Percentiles rank a stretch among this genome's conserved stretches.
Conservation (phyloP, 441 rosid species). For the Erodium trifolium region DNA sequence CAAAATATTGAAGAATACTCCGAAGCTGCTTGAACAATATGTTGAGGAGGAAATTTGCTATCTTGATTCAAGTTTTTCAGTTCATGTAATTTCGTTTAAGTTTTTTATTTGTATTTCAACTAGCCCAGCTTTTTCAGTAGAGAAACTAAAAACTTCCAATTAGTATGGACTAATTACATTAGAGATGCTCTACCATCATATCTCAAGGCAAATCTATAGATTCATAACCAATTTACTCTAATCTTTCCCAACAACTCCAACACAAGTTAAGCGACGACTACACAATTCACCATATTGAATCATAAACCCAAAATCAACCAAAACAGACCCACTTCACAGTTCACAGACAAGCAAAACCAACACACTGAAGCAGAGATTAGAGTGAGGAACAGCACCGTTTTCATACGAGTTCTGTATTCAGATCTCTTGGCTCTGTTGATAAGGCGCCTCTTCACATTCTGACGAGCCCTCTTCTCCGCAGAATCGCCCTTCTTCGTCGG, state of each 20-base stretch:
- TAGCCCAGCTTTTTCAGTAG: no score
- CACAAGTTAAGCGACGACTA: not conserved
- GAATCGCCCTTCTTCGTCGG: conserved; percentile 63
- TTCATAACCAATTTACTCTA: not conserved
- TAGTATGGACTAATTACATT: no score
- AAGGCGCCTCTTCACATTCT: conserved; percentile 69
- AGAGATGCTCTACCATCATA: no score
- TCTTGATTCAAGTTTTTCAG: no score
- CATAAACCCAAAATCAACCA: not conserved
- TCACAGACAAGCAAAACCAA: not conserved
- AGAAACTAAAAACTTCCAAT: no score
- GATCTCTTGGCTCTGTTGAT: conserved; percentile 80
- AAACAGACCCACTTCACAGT: not conserved
- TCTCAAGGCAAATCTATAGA: not conserved
- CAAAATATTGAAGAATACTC: no score
- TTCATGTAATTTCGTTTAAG: no score
- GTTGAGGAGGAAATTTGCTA: no score
- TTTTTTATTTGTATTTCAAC: no score
- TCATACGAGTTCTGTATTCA: conserved; percentile 81
- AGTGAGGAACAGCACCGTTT: conserved; percentile 42
- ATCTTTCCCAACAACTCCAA: not conserved
- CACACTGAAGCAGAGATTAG: not conserved
- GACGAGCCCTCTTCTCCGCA: conserved; percentile 79
- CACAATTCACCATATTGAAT: not conserved
- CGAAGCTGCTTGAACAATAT: no score